These are phyloP conservation scores for Sphaerosporella brunnea DNA, from an alignment of 495 filamentous ascomycete species.

Conservation along the genomic window DNA sequence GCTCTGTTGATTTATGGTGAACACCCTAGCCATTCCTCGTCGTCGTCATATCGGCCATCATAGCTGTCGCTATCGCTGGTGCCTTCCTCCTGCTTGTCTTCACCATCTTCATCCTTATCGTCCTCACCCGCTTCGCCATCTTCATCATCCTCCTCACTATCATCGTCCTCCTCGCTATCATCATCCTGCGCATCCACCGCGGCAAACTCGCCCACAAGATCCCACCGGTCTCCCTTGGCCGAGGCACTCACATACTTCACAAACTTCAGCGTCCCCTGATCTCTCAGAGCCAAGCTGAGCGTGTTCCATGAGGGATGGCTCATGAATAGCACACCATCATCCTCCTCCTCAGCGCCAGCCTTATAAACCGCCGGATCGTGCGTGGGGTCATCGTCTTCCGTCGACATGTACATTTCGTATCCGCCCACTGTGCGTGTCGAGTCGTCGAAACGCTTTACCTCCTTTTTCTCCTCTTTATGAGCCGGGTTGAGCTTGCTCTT, in stretches of 20 bases:
- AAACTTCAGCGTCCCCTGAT: conserved; percentile 71
- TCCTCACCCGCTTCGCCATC: conserved; percentile 3
- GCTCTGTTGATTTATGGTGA: no score
- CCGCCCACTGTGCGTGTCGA: conserved; percentile 20
- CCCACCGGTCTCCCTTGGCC: conserved; percentile 84
- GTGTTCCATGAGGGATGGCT: conserved; percentile 80
- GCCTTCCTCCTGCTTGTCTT: not conserved
- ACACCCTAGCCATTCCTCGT: not conserved
- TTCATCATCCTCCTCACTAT: not conserved
- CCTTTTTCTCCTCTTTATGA: conserved; percentile 10
- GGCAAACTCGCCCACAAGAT: conserved; percentile 25
- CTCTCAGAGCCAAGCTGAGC: conserved; percentile 71
- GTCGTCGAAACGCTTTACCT: conserved; percentile 26
- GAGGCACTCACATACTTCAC: conserved; percentile 82
- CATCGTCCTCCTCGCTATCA: not conserved
- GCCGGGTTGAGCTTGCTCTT: conserved; percentile 1
- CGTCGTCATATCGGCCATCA: not conserved
- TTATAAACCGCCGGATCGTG: conserved; percentile 78
- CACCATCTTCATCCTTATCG: not conserved
- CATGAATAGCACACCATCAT: conserved; percentile 81
- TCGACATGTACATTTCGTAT: conserved; percentile 26
- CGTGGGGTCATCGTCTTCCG: conserved; percentile 26
- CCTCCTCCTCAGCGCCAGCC: conserved; percentile 46
- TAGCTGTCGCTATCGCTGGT: not conserved
- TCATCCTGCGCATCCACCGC: conserved; percentile 4